phyloP scores from a whole-genome alignment of 177 flowering plant species.

The Tripterygium wilfordii region DNA sequence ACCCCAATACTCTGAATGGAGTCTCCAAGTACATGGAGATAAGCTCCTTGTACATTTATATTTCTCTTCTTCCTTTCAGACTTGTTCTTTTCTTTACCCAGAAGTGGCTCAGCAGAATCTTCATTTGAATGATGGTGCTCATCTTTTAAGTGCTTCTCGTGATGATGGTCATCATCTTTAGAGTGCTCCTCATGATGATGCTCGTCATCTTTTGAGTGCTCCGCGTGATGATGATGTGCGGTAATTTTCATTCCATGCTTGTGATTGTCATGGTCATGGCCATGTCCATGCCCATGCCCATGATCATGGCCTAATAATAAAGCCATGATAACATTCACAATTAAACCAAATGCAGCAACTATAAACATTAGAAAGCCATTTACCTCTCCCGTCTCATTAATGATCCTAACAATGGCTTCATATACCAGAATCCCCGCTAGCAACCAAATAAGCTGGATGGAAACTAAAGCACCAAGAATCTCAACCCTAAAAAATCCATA shows the following conservation, averaged over 20 bases:
- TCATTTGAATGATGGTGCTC: slow-evolving; percentile 18
- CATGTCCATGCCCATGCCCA: slow-evolving; percentile 28
- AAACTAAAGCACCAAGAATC: slow-evolving; percentile 47
- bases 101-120: slow-evolving; percentile 21
- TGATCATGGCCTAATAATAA: slow-evolving; percentile 47
- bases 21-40: slow-evolving; percentile 38
- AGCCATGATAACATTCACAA: slow-evolving; percentile 48
- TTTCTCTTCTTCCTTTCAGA: slow-evolving; percentile 14
- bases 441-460: slow-evolving; percentile 53
- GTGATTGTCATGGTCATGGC: slow-evolving; percentile 8
- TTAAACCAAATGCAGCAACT: slow-evolving; percentile 47
- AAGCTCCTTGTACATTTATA: slow-evolving; percentile 35
- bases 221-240: slow-evolving; percentile 12
- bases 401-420: slow-evolving; percentile 45
- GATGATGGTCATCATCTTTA: slow-evolving; percentile 6
- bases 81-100: slow-evolving; percentile 9
- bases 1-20: slow-evolving; percentile 37
- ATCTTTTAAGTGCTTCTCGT: slow-evolving; percentile 7
- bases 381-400: slow-evolving; percentile 31
- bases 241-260: slow-evolving; percentile 14
- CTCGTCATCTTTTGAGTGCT: slow-evolving; percentile 9
- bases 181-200: slow-evolving; percentile 13
- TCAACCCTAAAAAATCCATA: slow-evolving; percentile 51
- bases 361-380: slow-evolving; percentile 44
- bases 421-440: slow-evolving; percentile 44